These are phyloP conservation scores for Ceratobasidium sp. DNA, from an alignment of 1,284 basidiomycete species.

Conservation along the genomic window DNA sequence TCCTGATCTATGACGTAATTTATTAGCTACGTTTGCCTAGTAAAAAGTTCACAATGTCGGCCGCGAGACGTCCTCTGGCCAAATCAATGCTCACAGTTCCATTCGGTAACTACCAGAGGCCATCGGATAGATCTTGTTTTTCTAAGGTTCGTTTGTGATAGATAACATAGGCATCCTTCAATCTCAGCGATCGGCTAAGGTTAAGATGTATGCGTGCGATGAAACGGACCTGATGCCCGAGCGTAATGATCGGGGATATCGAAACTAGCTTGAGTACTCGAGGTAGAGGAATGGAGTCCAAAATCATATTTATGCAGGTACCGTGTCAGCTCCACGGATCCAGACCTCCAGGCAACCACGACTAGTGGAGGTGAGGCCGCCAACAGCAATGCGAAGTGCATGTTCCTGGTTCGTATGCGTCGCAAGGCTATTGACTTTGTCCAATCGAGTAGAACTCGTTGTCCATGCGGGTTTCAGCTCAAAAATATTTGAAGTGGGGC, in stretches of 20 bases:
- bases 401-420: conserved; percentile 18
- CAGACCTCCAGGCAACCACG: conserved; percentile 75
- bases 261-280: neutral
- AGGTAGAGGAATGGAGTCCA: neutral
- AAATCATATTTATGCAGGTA: neutral
- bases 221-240: conserved; percentile 1
- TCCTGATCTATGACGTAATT: no score
- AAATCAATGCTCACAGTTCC: neutral
- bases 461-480: conserved; percentile 64
- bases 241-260: neutral
- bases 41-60: no score
- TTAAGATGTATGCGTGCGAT: conserved; percentile 12
- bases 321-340: conserved; percentile 50
- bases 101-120: neutral
- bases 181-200: neutral
- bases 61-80: neutral
- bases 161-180: neutral
- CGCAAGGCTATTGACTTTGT: conserved; percentile 75
- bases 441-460: conserved; percentile 60
- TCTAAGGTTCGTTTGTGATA: neutral
- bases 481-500: conserved; percentile 54
- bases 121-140: neutral
- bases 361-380: conserved; percentile 70
- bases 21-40: no score
- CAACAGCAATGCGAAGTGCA: conserved; percentile 63